A percentile compares a stretch with the other conserved stretches of the same genome.
Evolutionary conservation across 768 basidiomycete genomes (phyloP).

Genomic region (Infundibulicybe gibba): DNA sequence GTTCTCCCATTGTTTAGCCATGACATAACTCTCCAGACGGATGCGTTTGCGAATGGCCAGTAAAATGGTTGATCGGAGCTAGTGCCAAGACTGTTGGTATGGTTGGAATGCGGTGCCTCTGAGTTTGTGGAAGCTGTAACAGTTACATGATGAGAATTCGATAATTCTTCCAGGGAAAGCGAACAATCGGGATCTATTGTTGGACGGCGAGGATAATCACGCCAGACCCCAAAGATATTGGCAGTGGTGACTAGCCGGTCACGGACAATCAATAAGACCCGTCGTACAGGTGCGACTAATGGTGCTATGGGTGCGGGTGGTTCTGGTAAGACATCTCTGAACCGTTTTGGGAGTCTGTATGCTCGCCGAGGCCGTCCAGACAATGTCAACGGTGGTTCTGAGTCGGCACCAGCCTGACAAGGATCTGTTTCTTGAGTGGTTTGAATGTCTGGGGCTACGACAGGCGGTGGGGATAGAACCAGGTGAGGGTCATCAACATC

Average conservation of each 20-base stretch:
- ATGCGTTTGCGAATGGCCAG: conserved; percentile 11
- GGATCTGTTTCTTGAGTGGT: too few relatives aligned
- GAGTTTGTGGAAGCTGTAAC: neutral
- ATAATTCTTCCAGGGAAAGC: conserved; percentile 8
- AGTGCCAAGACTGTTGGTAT: too few relatives aligned
- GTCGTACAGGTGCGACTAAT: conserved; percentile 11
- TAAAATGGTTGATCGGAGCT: neutral
- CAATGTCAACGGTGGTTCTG: neutral
- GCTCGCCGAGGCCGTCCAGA: neutral
- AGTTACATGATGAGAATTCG: neutral
- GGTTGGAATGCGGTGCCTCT: too few relatives aligned
- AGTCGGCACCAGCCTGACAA: too few relatives aligned
- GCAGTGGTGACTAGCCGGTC: conserved; percentile 11
- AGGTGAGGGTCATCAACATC: too few relatives aligned
- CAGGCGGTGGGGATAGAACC: too few relatives aligned
- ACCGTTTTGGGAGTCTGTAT: neutral
- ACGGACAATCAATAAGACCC: conserved; percentile 11
- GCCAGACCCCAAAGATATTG: conserved; percentile 16
- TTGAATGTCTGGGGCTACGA: too few relatives aligned
- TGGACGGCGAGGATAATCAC: conserved; percentile 16
- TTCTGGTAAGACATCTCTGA: neutral
- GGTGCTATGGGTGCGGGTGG: conserved; percentile 4
- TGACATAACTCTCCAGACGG: conserved; percentile 13
- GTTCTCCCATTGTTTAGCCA: conserved; percentile 17
- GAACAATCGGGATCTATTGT: conserved; percentile 19